phyloP scores from a whole-genome alignment of 139 green algal genomes.

The Picochlorum costavermella region DNA sequence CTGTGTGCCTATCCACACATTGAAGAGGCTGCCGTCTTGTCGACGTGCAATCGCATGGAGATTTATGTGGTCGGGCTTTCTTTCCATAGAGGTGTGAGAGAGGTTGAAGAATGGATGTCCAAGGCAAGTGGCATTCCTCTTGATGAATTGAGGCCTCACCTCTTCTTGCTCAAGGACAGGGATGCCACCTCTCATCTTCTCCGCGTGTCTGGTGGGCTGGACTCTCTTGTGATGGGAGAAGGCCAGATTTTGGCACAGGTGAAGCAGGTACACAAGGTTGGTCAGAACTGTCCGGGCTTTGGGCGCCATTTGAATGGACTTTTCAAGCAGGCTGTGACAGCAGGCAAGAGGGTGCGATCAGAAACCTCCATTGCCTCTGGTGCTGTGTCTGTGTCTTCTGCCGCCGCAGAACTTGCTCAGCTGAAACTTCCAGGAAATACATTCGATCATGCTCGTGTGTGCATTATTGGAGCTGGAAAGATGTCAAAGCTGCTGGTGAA shows the following conservation, averaged over 20 bases:
- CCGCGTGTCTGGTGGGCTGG: conserved; percentile 85
- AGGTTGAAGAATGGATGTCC: conserved; percentile 98
- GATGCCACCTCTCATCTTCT: conserved; percentile 95
- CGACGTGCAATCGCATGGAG: conserved; percentile 99
- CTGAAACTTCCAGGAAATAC: conserved; percentile 91
- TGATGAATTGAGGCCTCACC: conserved; percentile 84
- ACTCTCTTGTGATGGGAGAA: conserved; percentile 98
- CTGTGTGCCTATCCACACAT: conserved; percentile 90
- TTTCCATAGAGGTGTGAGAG: conserved; percentile 86
- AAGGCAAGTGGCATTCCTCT: conserved; percentile 78
- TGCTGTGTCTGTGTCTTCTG: conserved; percentile 87
- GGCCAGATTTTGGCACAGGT: conserved; percentile 98
- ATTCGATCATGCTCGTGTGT: conserved; percentile 67
- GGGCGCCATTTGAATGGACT: conserved; percentile 94
- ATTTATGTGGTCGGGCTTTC: conserved; percentile 92
- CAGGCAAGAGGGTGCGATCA: conserved; percentile 89
- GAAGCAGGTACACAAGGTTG: conserved; percentile 87
- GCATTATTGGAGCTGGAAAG: conserved; percentile 97
- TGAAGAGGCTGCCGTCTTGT: conserved; percentile 94
- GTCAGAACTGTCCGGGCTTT: conserved; percentile 83
- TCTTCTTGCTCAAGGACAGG: conserved; percentile 93
- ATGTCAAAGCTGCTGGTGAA: conserved; percentile 98
- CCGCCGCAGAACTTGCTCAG: conserved; percentile 93
- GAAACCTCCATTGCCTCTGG: conserved; percentile 92
- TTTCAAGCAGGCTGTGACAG: conserved; percentile 98